Evolutionary conservation across 805 yeast species (phyloP), one percentile per base, ranked within the genome.

Genomic region (Saccharomycopsis lassenensis): DNA sequence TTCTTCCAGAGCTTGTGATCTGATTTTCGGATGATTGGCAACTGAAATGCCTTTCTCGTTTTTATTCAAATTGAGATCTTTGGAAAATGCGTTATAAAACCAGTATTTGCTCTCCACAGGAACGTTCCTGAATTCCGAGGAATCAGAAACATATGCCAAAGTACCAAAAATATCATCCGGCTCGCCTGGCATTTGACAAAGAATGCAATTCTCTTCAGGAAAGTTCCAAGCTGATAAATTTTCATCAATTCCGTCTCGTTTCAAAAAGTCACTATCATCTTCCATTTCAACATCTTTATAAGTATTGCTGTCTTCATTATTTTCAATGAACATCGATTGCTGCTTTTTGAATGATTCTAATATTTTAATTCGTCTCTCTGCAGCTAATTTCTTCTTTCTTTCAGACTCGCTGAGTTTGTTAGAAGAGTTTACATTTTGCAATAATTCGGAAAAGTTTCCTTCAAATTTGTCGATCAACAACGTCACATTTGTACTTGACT

Each of bases 261-360:
- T 62, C 27, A 64, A 74, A 7, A 55, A 56, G 37, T 65, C 39
- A 24, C 60, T 62, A 4, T 38, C 5, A 50, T 30, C 31, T 21
- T 42, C 48, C 41, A 40, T 27, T 17, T 33, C 34, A 23, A 12
- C 18, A 19, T 35, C 34, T 11, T 33, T 17, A 29, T 29, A 10
- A 18, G 11, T 19, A 29, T n/a, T 15, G 7, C 20, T 16, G 49
- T 58, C 57, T 21, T 56, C 46, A 45, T 73, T 67, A 20, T 69
- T 67, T 39, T 71, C 72, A 20, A 80, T 71, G 57, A 89, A 91
- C 58, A 65, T 69, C 25, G 71, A 64, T 52, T 89, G 97, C 48
- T 85, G 93, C 45, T 70, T 72, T 45, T 78, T 81, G 51, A 89
- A 71, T 40, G 78, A 83, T 1, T 80, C 89, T 67, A 89, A 55